Evolutionary conservation across 2,329 filamentous ascomycete genomes (phyloP).

Genomic region (Xylariaceae sp.): DNA sequence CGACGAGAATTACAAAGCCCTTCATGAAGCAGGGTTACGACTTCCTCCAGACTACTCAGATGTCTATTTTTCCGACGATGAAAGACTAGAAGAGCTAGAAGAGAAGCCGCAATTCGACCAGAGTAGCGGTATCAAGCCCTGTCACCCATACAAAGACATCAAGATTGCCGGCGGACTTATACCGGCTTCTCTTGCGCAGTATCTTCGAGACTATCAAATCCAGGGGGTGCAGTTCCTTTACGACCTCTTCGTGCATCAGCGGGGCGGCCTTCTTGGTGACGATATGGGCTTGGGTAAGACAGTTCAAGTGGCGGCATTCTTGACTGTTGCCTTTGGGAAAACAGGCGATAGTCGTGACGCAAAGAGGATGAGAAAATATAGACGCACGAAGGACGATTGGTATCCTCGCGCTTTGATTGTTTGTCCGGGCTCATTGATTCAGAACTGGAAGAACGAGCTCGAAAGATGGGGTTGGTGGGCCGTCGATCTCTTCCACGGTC

Average conservation of each 20-base stretch:
- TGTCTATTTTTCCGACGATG: constrained; percentile 77
- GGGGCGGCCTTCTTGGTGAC: constrained; percentile 88
- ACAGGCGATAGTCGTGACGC: constrained; percentile 85
- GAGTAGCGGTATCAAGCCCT: constrained; percentile 64
- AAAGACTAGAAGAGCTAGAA: constrained; percentile 64
- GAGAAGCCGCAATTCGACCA: constrained; percentile 74
- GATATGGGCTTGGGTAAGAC: constrained; percentile 99
- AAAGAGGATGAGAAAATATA: constrained; percentile 87
- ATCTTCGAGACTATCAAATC: constrained; percentile 90
- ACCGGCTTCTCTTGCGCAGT: constrained; percentile 88
- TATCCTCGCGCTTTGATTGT: constrained; percentile 86
- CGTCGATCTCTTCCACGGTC: constrained; percentile 80
- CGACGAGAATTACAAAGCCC: constrained; percentile 62
- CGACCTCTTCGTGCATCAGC: constrained; percentile 87
- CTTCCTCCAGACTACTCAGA: constrained; percentile 80
- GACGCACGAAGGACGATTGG: constrained; percentile 69
- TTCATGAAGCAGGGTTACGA: constrained; percentile 73
- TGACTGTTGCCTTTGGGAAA: constrained; percentile 92
- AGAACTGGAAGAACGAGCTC: constrained; percentile 90
- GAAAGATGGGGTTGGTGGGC: constrained; percentile 96
- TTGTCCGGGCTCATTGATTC: constrained; percentile 85
- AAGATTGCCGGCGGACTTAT: constrained; percentile 80
- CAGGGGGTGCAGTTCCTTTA: constrained; percentile 86
- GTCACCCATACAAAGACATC: constrained; percentile 76
- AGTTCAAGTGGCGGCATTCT: constrained; percentile 91